Evolutionary conservation across 768 basidiomycete genomes (phyloP).

Genomic region (Lentinula edodes): DNA sequence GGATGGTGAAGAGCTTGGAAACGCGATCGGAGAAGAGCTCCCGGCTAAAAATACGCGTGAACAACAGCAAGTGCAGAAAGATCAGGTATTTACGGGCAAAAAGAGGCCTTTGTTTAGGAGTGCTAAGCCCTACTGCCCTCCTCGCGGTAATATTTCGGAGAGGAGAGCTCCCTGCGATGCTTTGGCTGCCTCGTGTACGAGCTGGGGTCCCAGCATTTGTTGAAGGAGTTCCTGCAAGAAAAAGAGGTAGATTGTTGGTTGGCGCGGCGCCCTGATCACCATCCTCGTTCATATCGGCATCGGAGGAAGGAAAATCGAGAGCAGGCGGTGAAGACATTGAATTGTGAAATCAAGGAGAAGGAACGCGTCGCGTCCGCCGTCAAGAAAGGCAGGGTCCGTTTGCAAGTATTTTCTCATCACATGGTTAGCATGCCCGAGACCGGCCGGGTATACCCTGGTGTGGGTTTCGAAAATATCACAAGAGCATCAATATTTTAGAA

Average conservation of each 20-base stretch:
- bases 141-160: slow-evolving; percentile 41
- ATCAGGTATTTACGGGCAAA: slow-evolving; percentile 39
- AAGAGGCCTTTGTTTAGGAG: slow-evolving; percentile 50
- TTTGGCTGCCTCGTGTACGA: slow-evolving; percentile 29
- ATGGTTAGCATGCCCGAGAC: not conserved
- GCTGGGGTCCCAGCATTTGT: slow-evolving; percentile 44
- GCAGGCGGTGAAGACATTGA: slow-evolving; percentile 62
- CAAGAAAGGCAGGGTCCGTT: slow-evolving; percentile 33
- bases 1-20: slow-evolving; percentile 57
- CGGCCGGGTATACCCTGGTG: too few relatives aligned
- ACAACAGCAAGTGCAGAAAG: not conserved
- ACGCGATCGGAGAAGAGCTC: slow-evolving; percentile 60
- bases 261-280: slow-evolving; percentile 27
- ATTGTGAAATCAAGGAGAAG: slow-evolving; percentile 17
- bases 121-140: slow-evolving; percentile 49
- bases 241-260: slow-evolving; percentile 41
- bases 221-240: slow-evolving; percentile 48
- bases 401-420: not conserved
- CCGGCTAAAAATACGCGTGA: slow-evolving; percentile 29
- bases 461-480: too few relatives aligned
- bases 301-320: slow-evolving; percentile 61
- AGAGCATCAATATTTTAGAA: too few relatives aligned
- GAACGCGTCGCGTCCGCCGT: slow-evolving; percentile 50
- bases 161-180: slow-evolving; percentile 39
- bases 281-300: slow-evolving; percentile 49